Percentiles rank a stretch among this genome's conserved stretches.
These are phyloP conservation scores for Aphelidium insulamus DNA, from an alignment of 371 early-diverging fungal species.

Conservation along the genomic window DNA sequence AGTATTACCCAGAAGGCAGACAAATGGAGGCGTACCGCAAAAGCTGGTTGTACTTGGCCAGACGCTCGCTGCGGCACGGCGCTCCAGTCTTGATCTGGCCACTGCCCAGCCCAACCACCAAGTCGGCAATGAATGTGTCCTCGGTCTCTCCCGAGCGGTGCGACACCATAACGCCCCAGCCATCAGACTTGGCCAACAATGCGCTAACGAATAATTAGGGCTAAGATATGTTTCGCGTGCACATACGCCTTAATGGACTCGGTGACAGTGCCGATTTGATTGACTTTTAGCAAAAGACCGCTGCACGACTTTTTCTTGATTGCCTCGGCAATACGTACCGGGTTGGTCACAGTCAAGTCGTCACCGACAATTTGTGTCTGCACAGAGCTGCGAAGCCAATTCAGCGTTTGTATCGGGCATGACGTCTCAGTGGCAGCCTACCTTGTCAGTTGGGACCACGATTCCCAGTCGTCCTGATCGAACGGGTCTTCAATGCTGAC, in stretches of 20 bases:
- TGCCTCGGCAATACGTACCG: slow-evolving; percentile 65
- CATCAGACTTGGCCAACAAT: slow-evolving; percentile 24
- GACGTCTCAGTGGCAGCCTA: too few relatives aligned
- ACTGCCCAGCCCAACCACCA: slow-evolving; percentile 89
- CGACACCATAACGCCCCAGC: slow-evolving; percentile 98
- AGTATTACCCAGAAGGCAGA: background rate
- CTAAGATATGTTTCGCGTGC: slow-evolving; percentile 8
- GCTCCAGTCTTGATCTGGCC: slow-evolving; percentile 99
- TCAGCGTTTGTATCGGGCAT: slow-evolving; percentile 31
- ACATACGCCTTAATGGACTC: slow-evolving; percentile 91
- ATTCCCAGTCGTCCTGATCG: slow-evolving; percentile 94
- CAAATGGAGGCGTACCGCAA: slow-evolving; percentile 15
- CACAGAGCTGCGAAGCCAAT: too few relatives aligned
- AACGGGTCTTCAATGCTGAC: slow-evolving; percentile 98
- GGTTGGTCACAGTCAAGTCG: slow-evolving; percentile 97
- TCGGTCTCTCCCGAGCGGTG: slow-evolving; percentile 99
- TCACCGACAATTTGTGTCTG: slow-evolving; percentile 92
- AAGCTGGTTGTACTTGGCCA: slow-evolving; percentile 97
- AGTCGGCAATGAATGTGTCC: slow-evolving; percentile 95
- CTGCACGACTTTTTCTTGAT: slow-evolving; percentile 87
- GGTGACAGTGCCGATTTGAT: slow-evolving; percentile 96
- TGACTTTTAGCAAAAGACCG: slow-evolving; percentile 92
- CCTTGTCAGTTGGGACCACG: slow-evolving; percentile 71
- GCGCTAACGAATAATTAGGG: too few relatives aligned
- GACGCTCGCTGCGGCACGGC: slow-evolving; percentile 90